Evolutionary conservation across 2,329 filamentous ascomycete genomes (phyloP), one percentile per base, ranked within the genome.

Genomic region (Aspergillus ochraceus): DNA sequence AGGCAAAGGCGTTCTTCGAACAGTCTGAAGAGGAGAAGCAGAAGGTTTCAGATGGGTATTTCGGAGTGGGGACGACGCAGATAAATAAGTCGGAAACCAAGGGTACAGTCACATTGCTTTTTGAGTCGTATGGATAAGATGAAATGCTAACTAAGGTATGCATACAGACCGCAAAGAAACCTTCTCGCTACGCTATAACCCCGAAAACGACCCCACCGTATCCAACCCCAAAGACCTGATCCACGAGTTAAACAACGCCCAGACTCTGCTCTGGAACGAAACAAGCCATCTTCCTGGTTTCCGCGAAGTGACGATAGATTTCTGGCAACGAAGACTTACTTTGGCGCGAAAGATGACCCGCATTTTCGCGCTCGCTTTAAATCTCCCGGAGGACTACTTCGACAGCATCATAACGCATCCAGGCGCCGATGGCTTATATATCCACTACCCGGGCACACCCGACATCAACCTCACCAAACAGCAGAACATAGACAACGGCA

Each of bases 351-450:
- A 76, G 39, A 68, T 88, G 32, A 79, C 84, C 2, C 74, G 76
- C 4, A 72, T 80, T 6, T 86, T 88, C 64, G 84, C 85, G 0
- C 74, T 88, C 2, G 81, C 80, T 4, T 75, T 88, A 2, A 78
- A 79, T 11, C 73, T 87, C 3, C 76, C 80, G 0, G 85, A 88
- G 65, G 67, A 79, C 36, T 82, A 83, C 57, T 87, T 87, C 66
- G 84, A 87, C 60, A 72, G 73, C 3, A 81, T 84, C 55, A 80
- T 81, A 19, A 80, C 77, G 0, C 80, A 83, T 62, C 85, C 85
- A 0, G 84, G 74, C 0, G 71, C 75, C 1, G 76, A 79, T 55
- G 76, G 71, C 2, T 76, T 80, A 0, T 79, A 78, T 63, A 76
- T 80, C 52, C 81, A 77, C 62, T 83, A 82, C 55, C 79, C 80